Evolutionary conservation across 352 stramenopile genomes (phyloP), one percentile per base, ranked within the genome.

Genomic region (Phytophthora fragariaefolia): DNA sequence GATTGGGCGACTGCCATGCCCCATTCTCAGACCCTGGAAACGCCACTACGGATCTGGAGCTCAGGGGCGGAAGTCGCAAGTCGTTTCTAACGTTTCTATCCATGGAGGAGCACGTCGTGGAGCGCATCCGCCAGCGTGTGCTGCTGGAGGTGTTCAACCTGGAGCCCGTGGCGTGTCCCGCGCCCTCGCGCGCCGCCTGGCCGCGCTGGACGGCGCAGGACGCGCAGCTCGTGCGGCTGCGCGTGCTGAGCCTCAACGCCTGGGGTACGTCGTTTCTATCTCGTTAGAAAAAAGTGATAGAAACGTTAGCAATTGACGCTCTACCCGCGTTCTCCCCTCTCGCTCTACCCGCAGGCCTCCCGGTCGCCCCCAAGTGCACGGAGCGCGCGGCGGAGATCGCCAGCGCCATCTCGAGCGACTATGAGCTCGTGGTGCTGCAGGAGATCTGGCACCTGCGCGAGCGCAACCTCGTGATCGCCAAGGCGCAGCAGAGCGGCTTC

Each of bases 371-470:
- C 6, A 80, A 91, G 46, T 87, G 79, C 28, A 89, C 77, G 0
- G 82, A 94, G 62, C 83, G 86, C 15, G 86, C 82, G 1, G 42
- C 65, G 0, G 74, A 90, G 52, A 91, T 94, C 63, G 86, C 82
- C 20, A 81, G 68, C n/a, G 84, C 84, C 30, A 86, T 94, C 47
- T 75, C 85, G 8, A 73, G 24, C n/a, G 74, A 74, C 58, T 91
- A 79, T 38, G 86, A 94, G 30, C 71, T 94, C n/a, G 83, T 94
- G n/a, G 82, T 91, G 51, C 65, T 94, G 53, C 86, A 94, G 57
- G 86, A 94, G 63, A 89, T 94, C 36, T 94, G 86, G 86, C 86
- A 94, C 58, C 68, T 84, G 18, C 86, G 86, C 60, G 86, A 94
- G 71, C 85, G 85, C 38, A 87, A 90, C 66, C 72, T 92, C 24